Conservation (phyloP, 116 monocot genomes). For the Trichopus zeylanicus region DNA sequence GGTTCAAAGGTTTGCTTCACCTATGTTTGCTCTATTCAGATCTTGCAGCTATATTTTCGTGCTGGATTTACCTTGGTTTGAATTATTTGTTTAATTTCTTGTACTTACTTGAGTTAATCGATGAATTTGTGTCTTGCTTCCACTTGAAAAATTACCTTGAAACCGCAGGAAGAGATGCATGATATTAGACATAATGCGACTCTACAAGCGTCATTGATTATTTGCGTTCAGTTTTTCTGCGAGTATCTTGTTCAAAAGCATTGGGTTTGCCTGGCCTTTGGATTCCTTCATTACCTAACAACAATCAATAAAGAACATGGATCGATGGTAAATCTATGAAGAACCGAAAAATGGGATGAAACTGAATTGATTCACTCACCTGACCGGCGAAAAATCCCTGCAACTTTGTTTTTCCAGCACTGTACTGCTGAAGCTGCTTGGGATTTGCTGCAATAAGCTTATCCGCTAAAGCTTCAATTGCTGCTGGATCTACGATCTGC, state of each 20-base stretch:
- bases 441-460: constrained; percentile 75
- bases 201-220: constrained; percentile 26
- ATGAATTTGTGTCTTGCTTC: too few species aligned
- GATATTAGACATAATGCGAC: too few species aligned
- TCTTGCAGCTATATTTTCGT: too few species aligned
- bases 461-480: constrained; percentile 76
- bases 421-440: constrained; percentile 92
- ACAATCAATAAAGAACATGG: not conserved
- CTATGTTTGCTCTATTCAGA: too few species aligned
- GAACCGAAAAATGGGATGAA: not conserved
- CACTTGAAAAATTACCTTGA: too few species aligned
- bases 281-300: constrained; percentile 90
- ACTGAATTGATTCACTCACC: constrained; percentile 21
- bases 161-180: too few species aligned
- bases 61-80: too few species aligned
- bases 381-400: constrained; percentile 94
- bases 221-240: constrained; percentile 58
- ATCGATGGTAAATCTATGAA: not conserved
- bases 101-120: too few species aligned
- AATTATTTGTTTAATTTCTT: too few species aligned
- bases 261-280: constrained; percentile 94
- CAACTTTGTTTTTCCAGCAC: constrained; percentile 77
- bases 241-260: constrained; percentile 79
- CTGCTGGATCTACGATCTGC: constrained; percentile 66
- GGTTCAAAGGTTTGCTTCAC: too few species aligned